These are phyloP conservation scores for Pseudoscleropodium purum DNA, from an alignment of 225 moss, liverwort and hornwort species.

Conservation along the genomic window DNA sequence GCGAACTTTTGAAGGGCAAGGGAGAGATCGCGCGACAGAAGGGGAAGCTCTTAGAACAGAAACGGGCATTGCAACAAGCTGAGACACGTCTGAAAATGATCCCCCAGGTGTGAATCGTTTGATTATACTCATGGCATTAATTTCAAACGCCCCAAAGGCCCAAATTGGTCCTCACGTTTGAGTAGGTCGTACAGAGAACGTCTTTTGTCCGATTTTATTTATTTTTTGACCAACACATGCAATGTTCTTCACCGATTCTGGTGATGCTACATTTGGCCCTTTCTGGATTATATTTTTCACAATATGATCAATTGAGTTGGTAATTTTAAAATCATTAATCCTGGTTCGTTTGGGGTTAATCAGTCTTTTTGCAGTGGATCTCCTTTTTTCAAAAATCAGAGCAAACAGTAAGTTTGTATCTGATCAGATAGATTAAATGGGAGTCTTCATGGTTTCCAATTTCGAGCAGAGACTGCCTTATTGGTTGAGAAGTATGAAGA, in stretches of 20 bases:
- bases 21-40: constrained; percentile 39
- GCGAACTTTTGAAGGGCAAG: constrained; percentile 38
- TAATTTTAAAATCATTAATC: not conserved
- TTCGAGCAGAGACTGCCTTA: constrained; percentile 34
- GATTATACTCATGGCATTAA: not conserved
- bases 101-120: constrained; percentile 21
- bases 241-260: not conserved
- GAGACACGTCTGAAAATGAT: constrained; percentile 46
- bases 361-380: not conserved
- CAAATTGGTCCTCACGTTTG: not conserved
- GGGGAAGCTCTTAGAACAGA: constrained; percentile 40
- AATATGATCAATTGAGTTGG: not conserved
- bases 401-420: not conserved
- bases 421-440: not conserved
- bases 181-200: not conserved
- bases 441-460: constrained; percentile 14
- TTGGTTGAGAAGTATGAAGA: constrained; percentile 49
- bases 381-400: not conserved
- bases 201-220: not conserved
- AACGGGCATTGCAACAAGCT: constrained; percentile 41
- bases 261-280: not conserved
- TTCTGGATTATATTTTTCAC: not conserved
- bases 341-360: not conserved
- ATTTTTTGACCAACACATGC: not conserved
- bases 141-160: not conserved